These are phyloP conservation scores for Astrocystis sublimbata DNA, from an alignment of 495 filamentous ascomycete genomes.

Conservation along the genomic window DNA sequence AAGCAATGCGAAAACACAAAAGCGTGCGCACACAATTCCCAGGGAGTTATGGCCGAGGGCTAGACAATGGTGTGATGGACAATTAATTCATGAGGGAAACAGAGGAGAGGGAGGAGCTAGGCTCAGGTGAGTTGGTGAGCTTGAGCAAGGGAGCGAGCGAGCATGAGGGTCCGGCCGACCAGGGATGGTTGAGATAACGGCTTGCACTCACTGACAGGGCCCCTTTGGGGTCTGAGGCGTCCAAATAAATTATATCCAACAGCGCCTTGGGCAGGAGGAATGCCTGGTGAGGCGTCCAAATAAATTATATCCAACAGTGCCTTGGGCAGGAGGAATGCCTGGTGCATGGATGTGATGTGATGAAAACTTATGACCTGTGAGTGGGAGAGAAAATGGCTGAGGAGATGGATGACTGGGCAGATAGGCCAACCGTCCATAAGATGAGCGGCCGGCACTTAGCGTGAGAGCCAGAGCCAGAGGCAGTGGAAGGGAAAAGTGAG, in stretches of 20 bases:
- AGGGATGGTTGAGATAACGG: not conserved
- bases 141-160: not conserved
- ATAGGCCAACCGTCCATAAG: not conserved
- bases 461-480: too few relatives aligned
- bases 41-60: not conserved
- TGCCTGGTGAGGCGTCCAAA: too few relatives aligned
- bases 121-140: too few relatives aligned
- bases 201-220: not conserved
- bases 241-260: not conserved
- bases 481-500: too few relatives aligned
- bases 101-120: too few relatives aligned
- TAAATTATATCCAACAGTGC: too few relatives aligned
- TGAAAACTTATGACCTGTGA: too few relatives aligned
- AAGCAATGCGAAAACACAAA: constrained; percentile 3
- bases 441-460: not conserved
- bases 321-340: too few relatives aligned
- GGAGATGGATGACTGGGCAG: not conserved
- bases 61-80: not conserved
- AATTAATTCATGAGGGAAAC: too few relatives aligned
- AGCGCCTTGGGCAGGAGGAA: too few relatives aligned
- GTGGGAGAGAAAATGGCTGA: too few relatives aligned
- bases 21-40: not conserved
- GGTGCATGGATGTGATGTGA: constrained; percentile 2
- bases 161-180: not conserved
- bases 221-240: not conserved